A percentile compares a stretch with the other conserved stretches of the same genome.
Evolutionary conservation across 805 yeast genomes (phyloP).

Genomic region (Wickerhamiella vanderwaltii): DNA sequence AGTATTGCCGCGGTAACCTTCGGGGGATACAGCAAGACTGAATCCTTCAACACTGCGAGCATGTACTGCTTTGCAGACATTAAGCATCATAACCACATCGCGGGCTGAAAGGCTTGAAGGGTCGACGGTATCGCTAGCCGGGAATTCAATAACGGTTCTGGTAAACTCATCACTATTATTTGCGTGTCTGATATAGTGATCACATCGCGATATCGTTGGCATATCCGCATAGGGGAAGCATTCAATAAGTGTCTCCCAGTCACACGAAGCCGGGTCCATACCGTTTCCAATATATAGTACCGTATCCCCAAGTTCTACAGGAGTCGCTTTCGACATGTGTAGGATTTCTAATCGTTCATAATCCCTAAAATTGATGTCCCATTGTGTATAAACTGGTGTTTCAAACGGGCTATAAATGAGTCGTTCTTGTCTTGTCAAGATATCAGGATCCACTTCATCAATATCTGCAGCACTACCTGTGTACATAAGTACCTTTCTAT

Average conservation of each 20-base stretch:
- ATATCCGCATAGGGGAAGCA: conserved; percentile 25
- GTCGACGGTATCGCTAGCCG: conserved; percentile 37
- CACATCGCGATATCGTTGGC: conserved; percentile 18
- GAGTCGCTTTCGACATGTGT: conserved; percentile 70
- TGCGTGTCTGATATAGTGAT: conserved; percentile 20
- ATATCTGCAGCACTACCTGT: conserved; percentile 2
- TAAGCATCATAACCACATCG: conserved; percentile 29
- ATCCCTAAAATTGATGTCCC: conserved; percentile 41
- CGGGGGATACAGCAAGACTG: conserved; percentile 62
- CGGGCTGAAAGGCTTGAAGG: conserved; percentile 25
- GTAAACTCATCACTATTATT: conserved; percentile 5
- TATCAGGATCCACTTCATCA: conserved; percentile 17
- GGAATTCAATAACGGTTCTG: neutral
- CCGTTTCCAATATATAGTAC: conserved; percentile 76
- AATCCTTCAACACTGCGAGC: conserved; percentile 25
- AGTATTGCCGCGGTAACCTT: conserved; percentile 87
- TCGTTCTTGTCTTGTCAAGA: conserved; percentile 18
- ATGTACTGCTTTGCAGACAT: conserved; percentile 57
- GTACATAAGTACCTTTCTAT: conserved; percentile 14
- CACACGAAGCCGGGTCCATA: conserved; percentile 37
- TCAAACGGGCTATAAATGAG: conserved; percentile 14
- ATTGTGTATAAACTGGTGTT: conserved; percentile 20
- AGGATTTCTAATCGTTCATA: conserved; percentile 77
- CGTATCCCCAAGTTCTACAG: conserved; percentile 25
- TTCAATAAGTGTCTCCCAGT: conserved; percentile 29